Base-by-base conservation (phyloP, 73 alveolate genomes). In the Blepharisma japonicum region DNA sequence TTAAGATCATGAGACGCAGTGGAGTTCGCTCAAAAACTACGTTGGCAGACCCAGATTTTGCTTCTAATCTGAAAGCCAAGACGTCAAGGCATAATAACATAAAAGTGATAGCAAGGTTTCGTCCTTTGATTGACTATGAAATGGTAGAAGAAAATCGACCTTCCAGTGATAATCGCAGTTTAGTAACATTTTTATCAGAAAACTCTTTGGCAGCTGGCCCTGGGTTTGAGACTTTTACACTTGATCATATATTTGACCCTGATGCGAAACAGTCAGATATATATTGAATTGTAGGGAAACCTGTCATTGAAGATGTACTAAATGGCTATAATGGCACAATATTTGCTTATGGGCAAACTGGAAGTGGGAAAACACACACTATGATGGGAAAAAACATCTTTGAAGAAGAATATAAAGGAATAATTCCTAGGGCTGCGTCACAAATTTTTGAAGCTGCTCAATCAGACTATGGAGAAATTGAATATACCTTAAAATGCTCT, bases 361-460 rank as follows among this genome's bases (percentile, higher is more conserved):
- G 95, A n/a, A 70, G 88, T 11, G 95, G 95, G 55, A 89, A 71
- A 55, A 81, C 82, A 25, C 61, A 53, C 45, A 71, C 84, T 32
- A 70, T 81, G 55, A 54, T 81, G 55, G 85, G 88, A 48, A n/a
- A 72, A 21, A 94, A 90, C 74, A 49, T 94, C 56, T 77, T 72
- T 72, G 97, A 96, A 78, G 89, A 80, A 42, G 79, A 83, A 14
- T 50, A 49, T 8, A 84, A 86, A 83, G 99, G 99, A 8, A 84
- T 95, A 14, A 87, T 95, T 7, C 98, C 98, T 8, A 94, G 99
- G 87, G 90, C 95, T 18, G 88, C 46, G 0, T 0, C 76, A 5
- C 70, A 68, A 55, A 85, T 85, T 50, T 85, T 85, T 39, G 48
- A 77, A 54, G 81, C 56, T 21, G 66, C 66, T n/a, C 20, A 18